phyloP scores from a whole-genome alignment of 768 basidiomycete species.

The Omphalotus guepiniiformis region DNA sequence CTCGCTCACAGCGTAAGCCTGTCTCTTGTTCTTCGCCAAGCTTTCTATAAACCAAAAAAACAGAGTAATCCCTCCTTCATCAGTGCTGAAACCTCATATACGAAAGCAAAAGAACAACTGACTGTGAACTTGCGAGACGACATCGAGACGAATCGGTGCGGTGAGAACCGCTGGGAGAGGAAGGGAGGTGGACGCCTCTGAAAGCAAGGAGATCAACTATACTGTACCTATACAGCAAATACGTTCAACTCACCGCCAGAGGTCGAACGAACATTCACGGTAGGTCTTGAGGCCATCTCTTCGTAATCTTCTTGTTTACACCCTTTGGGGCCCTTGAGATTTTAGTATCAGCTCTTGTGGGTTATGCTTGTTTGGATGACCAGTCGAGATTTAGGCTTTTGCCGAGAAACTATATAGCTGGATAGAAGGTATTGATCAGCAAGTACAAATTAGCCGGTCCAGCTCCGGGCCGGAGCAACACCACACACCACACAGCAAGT shows the following conservation, averaged over 20 bases:
- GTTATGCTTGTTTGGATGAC: too few species aligned
- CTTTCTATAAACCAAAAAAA: slow-evolving; percentile 71
- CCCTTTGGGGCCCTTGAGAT: too few species aligned
- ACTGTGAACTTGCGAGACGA: slow-evolving; percentile 99
- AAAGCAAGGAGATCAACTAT: background rate
- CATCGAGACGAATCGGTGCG: slow-evolving; percentile 97
- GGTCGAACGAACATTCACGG: slow-evolving; percentile 76
- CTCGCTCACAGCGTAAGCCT: slow-evolving; percentile 94
- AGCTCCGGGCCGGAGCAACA: too few species aligned
- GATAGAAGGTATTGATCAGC: too few species aligned
- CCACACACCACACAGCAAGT: too few species aligned
- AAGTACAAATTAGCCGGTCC: too few species aligned
- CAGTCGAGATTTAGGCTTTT: too few species aligned
- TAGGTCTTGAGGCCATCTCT: slow-evolving; percentile 88
- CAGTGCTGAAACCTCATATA: background rate
- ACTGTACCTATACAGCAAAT: background rate
- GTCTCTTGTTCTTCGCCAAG: slow-evolving; percentile 96
- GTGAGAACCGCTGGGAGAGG: slow-evolving; percentile 95
- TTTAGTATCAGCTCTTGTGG: too few species aligned
- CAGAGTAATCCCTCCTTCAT: too few species aligned
- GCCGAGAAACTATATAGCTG: too few species aligned
- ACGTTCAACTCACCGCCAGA: slow-evolving; percentile 57
- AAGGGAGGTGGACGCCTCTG: slow-evolving; percentile 84
- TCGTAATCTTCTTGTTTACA: too few species aligned
- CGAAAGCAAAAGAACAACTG: slow-evolving; percentile 35